Evolutionary conservation across 176 grass and related monocot genomes (phyloP), one percentile per base, ranked within the genome.

Genomic region (Metroxylon sagu): DNA sequence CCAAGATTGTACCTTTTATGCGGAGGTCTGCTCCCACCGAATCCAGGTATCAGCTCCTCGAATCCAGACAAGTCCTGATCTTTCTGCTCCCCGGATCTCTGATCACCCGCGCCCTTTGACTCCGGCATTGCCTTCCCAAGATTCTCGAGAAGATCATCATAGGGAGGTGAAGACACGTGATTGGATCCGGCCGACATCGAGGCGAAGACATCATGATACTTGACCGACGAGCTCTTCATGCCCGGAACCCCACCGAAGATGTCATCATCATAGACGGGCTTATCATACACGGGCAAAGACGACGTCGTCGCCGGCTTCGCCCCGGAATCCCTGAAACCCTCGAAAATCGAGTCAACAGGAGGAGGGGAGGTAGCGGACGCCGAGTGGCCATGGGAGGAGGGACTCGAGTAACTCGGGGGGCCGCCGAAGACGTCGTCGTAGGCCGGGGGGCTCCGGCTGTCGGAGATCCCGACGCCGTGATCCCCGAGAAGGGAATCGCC

Each of bases 31-130:
- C 70, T 85, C 10, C 79, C 55, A 0, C 84, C 56, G 8, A 97
- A 97, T 26, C 93, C 87, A 7, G 84, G 87, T 56, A 92, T 83
- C 49, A 97, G 80, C 66, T 92, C 87, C 54, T 91, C 84, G 29
- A 88, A 97, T 18, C 56, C 81, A 4, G 62, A 80, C 31, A 67
- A 58, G n/a, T 50, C 61, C 63, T 17, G 56, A 19, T 62, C 17
- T 65, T 71, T 65, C 70, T n/a, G 64, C 71, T 59, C 62, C 43
- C 14, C 50, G 2, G 74, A 48, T 75, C 74, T 71, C 59, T 18
- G 53, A 25, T 25, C 26, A 49, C 18, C 29, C 18, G 26, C 16
- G 6, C 51, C 27, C 52, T 39, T 68, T 19, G 65, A 55, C n/a
- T 68, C 52, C 29, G 8, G 73, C n/a, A 57, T 26, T 53, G 21